Percentiles rank a stretch among this genome's conserved stretches.
phyloP scores from a whole-genome alignment of 1,284 basidiomycete species.

The Volvariella surrecta region DNA sequence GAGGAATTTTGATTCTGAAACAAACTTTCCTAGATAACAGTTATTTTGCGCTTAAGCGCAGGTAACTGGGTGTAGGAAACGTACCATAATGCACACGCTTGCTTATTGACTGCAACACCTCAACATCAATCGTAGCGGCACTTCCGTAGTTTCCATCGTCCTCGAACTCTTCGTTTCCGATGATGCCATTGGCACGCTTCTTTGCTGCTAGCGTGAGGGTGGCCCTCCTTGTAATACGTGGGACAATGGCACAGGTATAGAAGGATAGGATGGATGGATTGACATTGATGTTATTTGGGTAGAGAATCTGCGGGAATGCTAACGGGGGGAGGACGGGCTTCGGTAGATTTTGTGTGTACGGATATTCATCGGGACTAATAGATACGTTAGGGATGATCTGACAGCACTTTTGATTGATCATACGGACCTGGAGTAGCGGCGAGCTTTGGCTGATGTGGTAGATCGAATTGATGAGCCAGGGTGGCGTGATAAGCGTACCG shows the following conservation, averaged over 20 bases:
- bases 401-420: constrained; percentile 2
- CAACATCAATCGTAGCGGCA: constrained; percentile 89
- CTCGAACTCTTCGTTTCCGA: constrained; percentile 58
- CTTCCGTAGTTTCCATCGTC: constrained; percentile 98
- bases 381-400: constrained; percentile 5
- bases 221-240: constrained; percentile 69
- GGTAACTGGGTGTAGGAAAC: constrained; percentile 15
- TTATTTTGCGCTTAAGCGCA: constrained; percentile 2
- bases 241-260: constrained; percentile 77
- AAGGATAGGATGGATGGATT: constrained; percentile 87
- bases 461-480: constrained; percentile 1
- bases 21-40: constrained; percentile 80
- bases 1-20: constrained; percentile 94
- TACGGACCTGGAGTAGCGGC: constrained; percentile 80
- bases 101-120: constrained; percentile 89
- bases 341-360: constrained; percentile 85
- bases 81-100: constrained; percentile 96
- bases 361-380: constrained; percentile 90
- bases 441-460: constrained; percentile 68
- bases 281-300: constrained; percentile 81
- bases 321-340: constrained; percentile 75
- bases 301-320: constrained; percentile 71
- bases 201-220: constrained; percentile 51
- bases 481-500: background rate
- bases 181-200: constrained; percentile 60